Evolutionary conservation across 2,329 filamentous ascomycete species (phyloP), one percentile per base, ranked within the genome.

Genomic region (Diaporthe australafricana): DNA sequence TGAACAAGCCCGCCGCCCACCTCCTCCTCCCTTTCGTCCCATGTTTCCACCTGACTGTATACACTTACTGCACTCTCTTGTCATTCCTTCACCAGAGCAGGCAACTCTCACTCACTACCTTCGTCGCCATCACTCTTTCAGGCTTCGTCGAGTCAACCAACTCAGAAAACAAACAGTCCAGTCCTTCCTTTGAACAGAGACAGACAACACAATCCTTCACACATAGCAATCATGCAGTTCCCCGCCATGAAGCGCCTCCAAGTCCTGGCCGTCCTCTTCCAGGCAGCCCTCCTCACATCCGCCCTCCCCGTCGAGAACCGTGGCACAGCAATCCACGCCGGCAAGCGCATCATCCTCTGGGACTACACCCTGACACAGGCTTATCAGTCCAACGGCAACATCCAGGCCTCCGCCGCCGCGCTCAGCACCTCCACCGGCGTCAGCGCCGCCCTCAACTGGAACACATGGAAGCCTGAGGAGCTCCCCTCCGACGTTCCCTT

Each of bases 291-390:
- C 35, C 63, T 67, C 63, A 45, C 50, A 55, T 67, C 63, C 12
- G 63, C 63, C 35, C 63, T 67, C 47, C 63, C 63, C 48, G 25
- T 67, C 63, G 48, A 52, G 48, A 67, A 67, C 3, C 63, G 63
- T 45, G 63, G 25, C 35, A 35, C 32, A 55, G 47, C 63, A 67
- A 76, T 79, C 70, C 74, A 78, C 70, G 14, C 48, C 17, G 62
- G 48, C 70, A 84, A 84, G 75, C 78, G 82, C 14, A 80, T 80
- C 74, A 79, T 85, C 52, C 79, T 84, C 40, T 85, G 83, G 83
- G 83, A 84, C 75, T 85, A 80, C 80, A 84, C 83, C 53, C 82
- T 82, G 75, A 81, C 82, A 1, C 73, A 67, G 47, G 63, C 63
- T 35, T 67, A 45, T 25, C 9, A 11, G 8, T 55, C 48, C 30